Base-by-base conservation (phyloP, 495 filamentous ascomycete genomes). In the Penicillium lagena region DNA sequence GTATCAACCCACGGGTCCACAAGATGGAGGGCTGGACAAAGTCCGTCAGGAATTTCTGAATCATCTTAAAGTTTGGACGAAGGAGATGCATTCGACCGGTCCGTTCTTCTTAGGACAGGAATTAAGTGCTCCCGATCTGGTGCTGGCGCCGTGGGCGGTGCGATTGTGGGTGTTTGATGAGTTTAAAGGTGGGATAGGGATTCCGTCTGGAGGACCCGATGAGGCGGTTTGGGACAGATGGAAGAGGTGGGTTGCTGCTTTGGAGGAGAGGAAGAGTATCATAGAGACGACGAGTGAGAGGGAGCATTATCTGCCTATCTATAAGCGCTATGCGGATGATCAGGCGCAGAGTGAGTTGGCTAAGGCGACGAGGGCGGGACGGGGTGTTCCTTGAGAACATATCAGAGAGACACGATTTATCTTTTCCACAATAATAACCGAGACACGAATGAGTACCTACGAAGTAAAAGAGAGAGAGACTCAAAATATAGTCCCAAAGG, bases 291-390 rank as follows among this genome's bases (percentile, higher is more conserved):
- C 68, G 64, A 86, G 82, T 49, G 75, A 79, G 13, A 76, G 62
- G 35, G 75, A 81, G 39, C 61, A 78, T 55, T 86, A 83, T 53
- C 54, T 80, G 40, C 72, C 70, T 2, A 82, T 82, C 40, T 89
- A 86, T 58, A 71, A 78, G 59, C 63, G 80, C 42, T 89, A 89
- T 72, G 83, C 82, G 11, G 81, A 87, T 39, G 75, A 87, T 62
- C 78, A 70, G n/a, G 83, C 83, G 36, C 76, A 83, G 62, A 82
- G 79, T 40, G 78, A 86, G 60, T 62, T 85, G 42, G 83, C 76
- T 13, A 80, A 86, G 66, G 83, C 82, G 27, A 85, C 77, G 9
- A 70, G 82, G 54, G 64, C 70, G 50, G 83, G 82, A 7, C 72
- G 66, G 46, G 76, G 68, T 12, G 74, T 87, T 46, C 82, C 83